phyloP scores from a whole-genome alignment of 192 early-diverging fungal genomes.

The Backusella psychrophila region DNA sequence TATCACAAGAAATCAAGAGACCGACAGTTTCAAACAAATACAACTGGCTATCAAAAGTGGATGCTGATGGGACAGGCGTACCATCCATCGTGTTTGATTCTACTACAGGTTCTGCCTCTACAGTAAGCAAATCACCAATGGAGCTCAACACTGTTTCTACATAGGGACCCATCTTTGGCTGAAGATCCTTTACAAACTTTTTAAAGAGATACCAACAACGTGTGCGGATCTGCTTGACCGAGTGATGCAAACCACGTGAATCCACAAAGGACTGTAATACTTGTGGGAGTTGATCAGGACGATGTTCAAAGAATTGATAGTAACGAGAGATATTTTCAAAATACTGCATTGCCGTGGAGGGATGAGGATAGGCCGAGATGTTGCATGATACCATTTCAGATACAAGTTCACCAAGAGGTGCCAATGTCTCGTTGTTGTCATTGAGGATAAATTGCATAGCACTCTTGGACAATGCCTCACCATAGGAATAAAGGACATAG shows the following conservation, averaged over 20 bases:
- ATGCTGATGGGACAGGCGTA: conserved; percentile 37
- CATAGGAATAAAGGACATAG: conserved; percentile 71
- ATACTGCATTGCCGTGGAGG: conserved; percentile 66
- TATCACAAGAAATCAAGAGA: conserved; percentile 81
- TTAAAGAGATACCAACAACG: conserved; percentile 88
- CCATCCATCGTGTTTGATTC: conserved; percentile 42
- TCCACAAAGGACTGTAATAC: conserved; percentile 78
- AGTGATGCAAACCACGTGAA: conserved; percentile 72
- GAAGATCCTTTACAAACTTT: conserved; percentile 74
- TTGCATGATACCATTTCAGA: conserved; percentile 2
- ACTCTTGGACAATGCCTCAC: conserved; percentile 61
- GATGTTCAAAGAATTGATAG: conserved; percentile 65
- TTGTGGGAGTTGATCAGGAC: conserved; percentile 61
- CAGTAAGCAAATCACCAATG: conserved; percentile 71
- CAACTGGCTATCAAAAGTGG: conserved; percentile 77
- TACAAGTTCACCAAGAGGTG: conserved; percentile 39
- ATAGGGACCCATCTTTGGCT: conserved; percentile 54
- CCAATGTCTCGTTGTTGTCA: conserved; percentile 51
- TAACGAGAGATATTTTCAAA: conserved; percentile 77
- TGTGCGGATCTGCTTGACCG: conserved; percentile 63
- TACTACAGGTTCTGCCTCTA: conserved; percentile 59
- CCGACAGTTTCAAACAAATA: conserved; percentile 93
- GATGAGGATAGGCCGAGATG: conserved; percentile 72
- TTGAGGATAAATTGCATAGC: conserved; percentile 41
- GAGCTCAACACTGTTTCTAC: conserved; percentile 60